Evolutionary conservation across 768 basidiomycete genomes (phyloP), one percentile per base, ranked within the genome.

Genomic region (Boletus pseudopeckii): DNA sequence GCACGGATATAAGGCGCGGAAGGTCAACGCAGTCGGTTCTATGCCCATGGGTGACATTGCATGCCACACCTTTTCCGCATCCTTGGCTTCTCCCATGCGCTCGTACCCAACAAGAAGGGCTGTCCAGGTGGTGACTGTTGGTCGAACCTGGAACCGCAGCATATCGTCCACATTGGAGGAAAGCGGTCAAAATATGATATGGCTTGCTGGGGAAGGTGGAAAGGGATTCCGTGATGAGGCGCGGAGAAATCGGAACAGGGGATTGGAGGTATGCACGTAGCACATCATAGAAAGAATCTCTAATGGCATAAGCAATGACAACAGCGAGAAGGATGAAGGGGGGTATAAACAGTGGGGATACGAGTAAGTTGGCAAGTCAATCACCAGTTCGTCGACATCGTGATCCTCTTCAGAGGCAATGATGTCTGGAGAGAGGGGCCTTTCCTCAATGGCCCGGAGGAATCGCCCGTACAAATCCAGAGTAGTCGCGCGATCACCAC

Each of bases 121-220:
- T 9, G 81, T 89, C 90, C 90, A 93, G 45, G 82, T 78, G 26
- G 75, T 71, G 8, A 80, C 68, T 2, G 77, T 77, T 18, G 84
- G 84, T 36, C 54, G 67, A 36, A 86, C 66, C 1, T 76, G 77
- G 20, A 77, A 70, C 36, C 67, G 60, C n/a, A 72, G 49, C 72
- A 90, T 79, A 64, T 90, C 88, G 34, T 79, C 74, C 91, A 55
- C 77, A 75, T 51, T 75, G 77, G 39, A 90, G 70, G 58, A 90
- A 90, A 14, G 78, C 82, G 1, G 77, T 75, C 48, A 93, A 69
- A n/a, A n/a, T n/a, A n/a, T n/a, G n/a, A n/a, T n/a, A 67, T 0
- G 60, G 56, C 14, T 67, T 63, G 45, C 77, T 62, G 10, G 62
- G 45, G 8, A 85, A 67, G 20, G 67, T 63, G 13, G 63, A 61